A percentile compares a stretch with the other conserved stretches of the same genome.
phyloP scores from a whole-genome alignment of 2,329 filamentous ascomycete species.

The Claviceps purpurea region DNA sequence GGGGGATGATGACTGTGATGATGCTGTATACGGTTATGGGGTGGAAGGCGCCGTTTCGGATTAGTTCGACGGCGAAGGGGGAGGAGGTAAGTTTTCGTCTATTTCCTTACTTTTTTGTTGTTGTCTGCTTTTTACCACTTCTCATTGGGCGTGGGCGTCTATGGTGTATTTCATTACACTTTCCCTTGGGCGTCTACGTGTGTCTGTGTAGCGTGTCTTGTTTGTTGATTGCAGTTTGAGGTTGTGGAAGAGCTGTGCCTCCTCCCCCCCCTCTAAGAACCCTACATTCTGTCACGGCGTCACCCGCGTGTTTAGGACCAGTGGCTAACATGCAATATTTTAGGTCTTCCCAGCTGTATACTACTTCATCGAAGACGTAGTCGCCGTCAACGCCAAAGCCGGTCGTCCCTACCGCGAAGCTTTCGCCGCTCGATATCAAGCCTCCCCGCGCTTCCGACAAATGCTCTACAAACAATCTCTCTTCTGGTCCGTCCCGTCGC shows the following conservation, averaged over 20 bases:
- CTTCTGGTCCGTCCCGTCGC: slow-evolving; percentile 27
- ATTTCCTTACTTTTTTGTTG: background rate
- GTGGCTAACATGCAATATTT: background rate
- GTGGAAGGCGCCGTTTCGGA: slow-evolving; percentile 42
- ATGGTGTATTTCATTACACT: too few relatives aligned
- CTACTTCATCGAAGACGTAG: slow-evolving; percentile 53
- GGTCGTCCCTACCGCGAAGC: slow-evolving; percentile 29
- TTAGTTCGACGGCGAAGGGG: slow-evolving; percentile 50
- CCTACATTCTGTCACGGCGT: too few relatives aligned
- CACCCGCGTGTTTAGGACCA: too few relatives aligned
- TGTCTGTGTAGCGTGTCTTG: too few relatives aligned
- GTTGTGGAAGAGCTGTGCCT: too few relatives aligned
- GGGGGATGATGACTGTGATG: slow-evolving; percentile 26
- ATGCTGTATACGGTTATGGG: slow-evolving; percentile 22
- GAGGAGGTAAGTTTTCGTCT: slow-evolving; percentile 16
- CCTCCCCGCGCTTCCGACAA: slow-evolving; percentile 26
- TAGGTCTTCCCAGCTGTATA: slow-evolving; percentile 46
- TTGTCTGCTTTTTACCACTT: too few relatives aligned
- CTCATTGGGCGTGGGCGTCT: background rate
- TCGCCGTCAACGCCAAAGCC: slow-evolving; percentile 52
- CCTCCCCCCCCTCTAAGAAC: too few relatives aligned
- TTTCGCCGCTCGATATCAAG: slow-evolving; percentile 26
- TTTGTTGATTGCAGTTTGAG: too few relatives aligned
- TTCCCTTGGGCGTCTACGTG: too few relatives aligned
- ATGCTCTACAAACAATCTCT: slow-evolving; percentile 27